phyloP scores from a whole-genome alignment of 805 yeast genomes.

The Tanozyma kutaoensis region DNA sequence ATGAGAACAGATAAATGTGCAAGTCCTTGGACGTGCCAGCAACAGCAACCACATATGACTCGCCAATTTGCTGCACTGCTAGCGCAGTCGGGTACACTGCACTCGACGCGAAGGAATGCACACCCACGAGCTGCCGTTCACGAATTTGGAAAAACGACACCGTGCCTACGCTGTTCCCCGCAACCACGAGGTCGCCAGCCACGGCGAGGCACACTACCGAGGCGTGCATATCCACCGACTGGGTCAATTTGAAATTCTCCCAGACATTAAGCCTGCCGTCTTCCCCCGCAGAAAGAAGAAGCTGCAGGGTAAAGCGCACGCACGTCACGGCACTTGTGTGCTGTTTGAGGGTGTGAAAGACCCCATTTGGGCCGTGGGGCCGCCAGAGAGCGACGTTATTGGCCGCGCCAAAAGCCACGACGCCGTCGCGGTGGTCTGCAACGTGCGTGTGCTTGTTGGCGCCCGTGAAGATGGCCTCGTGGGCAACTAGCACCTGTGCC shows the following conservation, averaged over 20 bases:
- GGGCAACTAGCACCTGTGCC: conserved; percentile 2
- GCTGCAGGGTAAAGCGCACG: conserved; percentile 36
- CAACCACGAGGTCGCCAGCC: conserved; percentile 25
- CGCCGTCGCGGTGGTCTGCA: conserved; percentile 32
- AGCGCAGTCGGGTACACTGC: conserved; percentile 31
- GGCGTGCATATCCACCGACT: conserved; percentile 26
- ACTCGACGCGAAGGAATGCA: conserved; percentile 20
- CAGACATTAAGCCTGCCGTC: conserved; percentile 35
- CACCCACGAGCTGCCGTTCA: conserved; percentile 8
- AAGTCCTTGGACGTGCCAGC: conserved; percentile 58
- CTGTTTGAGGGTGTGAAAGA: conserved; percentile 40
- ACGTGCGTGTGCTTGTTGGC: conserved; percentile 56
- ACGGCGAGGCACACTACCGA: conserved; percentile 46
- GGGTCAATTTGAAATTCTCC: conserved; percentile 13
- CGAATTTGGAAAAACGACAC: conserved; percentile 38
- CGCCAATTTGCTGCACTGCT: conserved; percentile 17
- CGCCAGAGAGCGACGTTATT: conserved; percentile 55
- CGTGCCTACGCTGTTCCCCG: conserved; percentile 56
- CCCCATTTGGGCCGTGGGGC: conserved; percentile 39
- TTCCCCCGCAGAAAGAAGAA: conserved; percentile 51
- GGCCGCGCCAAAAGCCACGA: conserved; percentile 65
- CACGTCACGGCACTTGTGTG: conserved; percentile 55
- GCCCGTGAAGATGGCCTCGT: conserved; percentile 56
- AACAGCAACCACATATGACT: conserved; percentile 39
- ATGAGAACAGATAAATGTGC: conserved; percentile 36